These are phyloP conservation scores for Metschnikowia rubicola DNA, from an alignment of 805 yeast species.

Conservation along the genomic window DNA sequence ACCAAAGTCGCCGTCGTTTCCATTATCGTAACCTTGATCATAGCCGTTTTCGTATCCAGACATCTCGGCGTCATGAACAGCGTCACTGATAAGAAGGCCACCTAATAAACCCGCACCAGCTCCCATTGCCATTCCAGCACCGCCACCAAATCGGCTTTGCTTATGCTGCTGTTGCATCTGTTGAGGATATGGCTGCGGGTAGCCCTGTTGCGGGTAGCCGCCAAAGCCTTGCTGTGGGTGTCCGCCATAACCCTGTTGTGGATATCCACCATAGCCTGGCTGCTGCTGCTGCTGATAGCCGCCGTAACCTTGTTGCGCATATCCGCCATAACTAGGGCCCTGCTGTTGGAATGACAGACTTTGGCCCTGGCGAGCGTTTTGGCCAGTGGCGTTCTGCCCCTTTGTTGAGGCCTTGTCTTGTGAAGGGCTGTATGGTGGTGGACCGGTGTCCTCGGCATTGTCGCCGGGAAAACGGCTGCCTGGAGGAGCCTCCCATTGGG, in stretches of 20 bases:
- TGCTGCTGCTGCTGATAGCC: constrained; percentile 10
- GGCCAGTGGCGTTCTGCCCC: too few relatives aligned
- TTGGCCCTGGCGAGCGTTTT: too few relatives aligned
- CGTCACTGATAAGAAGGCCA: constrained; percentile 51
- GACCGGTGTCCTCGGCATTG: constrained; percentile 28
- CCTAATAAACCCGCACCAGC: constrained; percentile 57
- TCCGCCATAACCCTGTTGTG: constrained; percentile 4
- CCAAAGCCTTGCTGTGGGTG: constrained; percentile 16
- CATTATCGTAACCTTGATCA: constrained; percentile 34
- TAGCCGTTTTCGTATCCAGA: constrained; percentile 27
- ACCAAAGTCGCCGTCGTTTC: constrained; percentile 18
- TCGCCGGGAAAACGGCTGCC: constrained; percentile 45
- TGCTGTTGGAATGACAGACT: constrained; percentile 1
- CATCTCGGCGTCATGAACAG: constrained; percentile 31
- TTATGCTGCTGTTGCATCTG: constrained; percentile 5
- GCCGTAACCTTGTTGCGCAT: constrained; percentile 3
- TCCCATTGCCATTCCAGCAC: constrained; percentile 42
- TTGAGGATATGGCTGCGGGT: constrained; percentile 31
- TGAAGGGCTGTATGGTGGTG: constrained; percentile 40
- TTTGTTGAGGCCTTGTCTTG: not conserved
- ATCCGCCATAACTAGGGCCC: constrained; percentile 2
- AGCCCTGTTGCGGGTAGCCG: constrained; percentile 22
- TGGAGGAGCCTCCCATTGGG: constrained; percentile 88
- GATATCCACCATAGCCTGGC: constrained; percentile 3
- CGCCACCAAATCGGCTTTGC: constrained; percentile 34